These are phyloP conservation scores for Mycothermus thermophilus DNA, from an alignment of 495 filamentous ascomycete genomes.

Conservation along the genomic window DNA sequence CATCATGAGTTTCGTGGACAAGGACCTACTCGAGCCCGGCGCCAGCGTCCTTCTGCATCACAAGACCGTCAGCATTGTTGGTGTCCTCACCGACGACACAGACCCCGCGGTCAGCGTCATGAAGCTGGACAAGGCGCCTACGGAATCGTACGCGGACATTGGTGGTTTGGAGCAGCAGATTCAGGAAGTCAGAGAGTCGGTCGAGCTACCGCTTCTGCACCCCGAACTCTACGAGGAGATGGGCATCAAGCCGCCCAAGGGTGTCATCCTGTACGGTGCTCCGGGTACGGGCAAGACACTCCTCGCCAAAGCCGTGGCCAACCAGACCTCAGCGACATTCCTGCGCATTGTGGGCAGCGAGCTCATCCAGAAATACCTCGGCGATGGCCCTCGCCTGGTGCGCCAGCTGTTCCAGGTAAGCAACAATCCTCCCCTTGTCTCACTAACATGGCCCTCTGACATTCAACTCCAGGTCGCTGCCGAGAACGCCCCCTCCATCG, in stretches of 20 bases:
- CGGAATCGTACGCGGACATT: conserved; percentile 97
- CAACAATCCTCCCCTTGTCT: too few relatives aligned
- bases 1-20: conserved; percentile 99
- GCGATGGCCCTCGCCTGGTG: conserved; percentile 87
- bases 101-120: conserved; percentile 96
- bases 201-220: conserved; percentile 89
- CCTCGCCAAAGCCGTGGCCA: conserved; percentile 93
- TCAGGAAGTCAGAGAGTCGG: conserved; percentile 93
- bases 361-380: conserved; percentile 97
- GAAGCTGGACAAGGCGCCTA: conserved; percentile 98
- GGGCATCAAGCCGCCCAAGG: conserved; percentile 99
- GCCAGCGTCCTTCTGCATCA: conserved; percentile 93
- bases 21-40: conserved; percentile 92
- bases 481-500: conserved; percentile 91
- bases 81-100: conserved; percentile 91
- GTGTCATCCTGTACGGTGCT: conserved; percentile 96
- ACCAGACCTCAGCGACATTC: conserved; percentile 97
- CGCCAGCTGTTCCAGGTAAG: conserved; percentile 86
- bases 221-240: conserved; percentile 99
- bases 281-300: conserved; percentile 97
- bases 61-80: conserved; percentile 95
- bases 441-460: too few relatives aligned
- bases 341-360: conserved; percentile 95
- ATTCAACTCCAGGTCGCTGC: conserved; percentile 77
- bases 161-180: conserved; percentile 91